A percentile compares a stretch with the other conserved stretches of the same genome.
phyloP scores from a whole-genome alignment of 805 yeast genomes.

The Schizosaccharomyces cryophilus region DNA sequence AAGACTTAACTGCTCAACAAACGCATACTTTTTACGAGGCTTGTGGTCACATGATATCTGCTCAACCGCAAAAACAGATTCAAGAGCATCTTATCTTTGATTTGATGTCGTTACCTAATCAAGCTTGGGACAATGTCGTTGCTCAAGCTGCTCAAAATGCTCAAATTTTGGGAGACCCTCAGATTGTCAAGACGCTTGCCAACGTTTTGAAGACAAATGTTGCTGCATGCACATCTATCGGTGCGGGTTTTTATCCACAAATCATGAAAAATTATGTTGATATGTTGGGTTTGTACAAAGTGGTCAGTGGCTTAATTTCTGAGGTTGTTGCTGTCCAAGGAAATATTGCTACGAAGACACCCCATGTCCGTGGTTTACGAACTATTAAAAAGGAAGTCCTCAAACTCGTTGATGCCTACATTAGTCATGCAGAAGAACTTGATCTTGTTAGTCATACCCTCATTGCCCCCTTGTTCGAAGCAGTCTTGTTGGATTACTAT shows the following conservation, averaged over 20 bases:
- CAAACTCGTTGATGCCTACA: constrained; percentile 67
- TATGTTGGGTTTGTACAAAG: constrained; percentile 69
- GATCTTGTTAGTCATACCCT: constrained; percentile 67
- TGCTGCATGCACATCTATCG: constrained; percentile 81
- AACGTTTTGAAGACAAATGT: constrained; percentile 88
- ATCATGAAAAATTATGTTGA: constrained; percentile 66
- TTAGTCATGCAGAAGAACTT: constrained; percentile 62
- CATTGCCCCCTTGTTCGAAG: constrained; percentile 56
- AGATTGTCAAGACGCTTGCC: constrained; percentile 76
- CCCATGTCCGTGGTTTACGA: constrained; percentile 82
- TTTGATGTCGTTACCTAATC: constrained; percentile 74
- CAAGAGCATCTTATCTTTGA: constrained; percentile 52
- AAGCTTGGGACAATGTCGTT: constrained; percentile 82
- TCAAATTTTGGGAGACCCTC: constrained; percentile 34
- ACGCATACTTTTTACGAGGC: constrained; percentile 95
- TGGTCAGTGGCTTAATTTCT: constrained; percentile 69
- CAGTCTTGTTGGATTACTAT: constrained; percentile 74
- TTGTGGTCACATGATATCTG: constrained; percentile 77
- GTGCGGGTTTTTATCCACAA: constrained; percentile 75
- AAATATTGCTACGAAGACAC: constrained; percentile 74
- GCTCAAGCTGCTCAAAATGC: constrained; percentile 70
- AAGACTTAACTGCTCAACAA: constrained; percentile 87
- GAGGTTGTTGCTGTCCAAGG: constrained; percentile 61
- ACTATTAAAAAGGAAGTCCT: constrained; percentile 87
- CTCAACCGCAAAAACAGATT: constrained; percentile 45